These are phyloP conservation scores for Cubamyces lactineus DNA, from an alignment of 768 basidiomycete genomes.

Conservation along the genomic window DNA sequence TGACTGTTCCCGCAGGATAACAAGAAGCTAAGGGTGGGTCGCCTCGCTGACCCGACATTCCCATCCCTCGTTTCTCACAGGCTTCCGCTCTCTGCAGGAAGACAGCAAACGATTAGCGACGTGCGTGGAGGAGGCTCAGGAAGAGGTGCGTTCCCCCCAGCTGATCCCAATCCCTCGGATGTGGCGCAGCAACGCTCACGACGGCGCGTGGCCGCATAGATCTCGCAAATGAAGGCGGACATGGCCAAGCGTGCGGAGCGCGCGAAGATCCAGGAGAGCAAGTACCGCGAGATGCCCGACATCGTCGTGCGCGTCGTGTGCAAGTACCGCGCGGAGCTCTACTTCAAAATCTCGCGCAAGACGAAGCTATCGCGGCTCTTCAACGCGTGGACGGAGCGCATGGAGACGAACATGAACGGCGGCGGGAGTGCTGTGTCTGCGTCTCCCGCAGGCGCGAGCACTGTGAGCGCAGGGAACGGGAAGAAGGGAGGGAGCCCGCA, in stretches of 20 bases:
- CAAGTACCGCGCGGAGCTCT: conserved; percentile 86
- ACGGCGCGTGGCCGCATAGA: conserved; percentile 42
- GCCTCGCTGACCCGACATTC: conserved; percentile 34
- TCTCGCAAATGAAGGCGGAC: conserved; percentile 80
- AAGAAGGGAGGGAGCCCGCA: conserved; percentile 48
- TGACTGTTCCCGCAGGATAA: conserved; percentile 64
- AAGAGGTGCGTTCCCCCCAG: conserved; percentile 56
- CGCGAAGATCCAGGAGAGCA: conserved; percentile 76
- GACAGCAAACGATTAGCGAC: conserved; percentile 80
- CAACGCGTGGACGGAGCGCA: conserved; percentile 87
- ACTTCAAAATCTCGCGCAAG: conserved; percentile 92
- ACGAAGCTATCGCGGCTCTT: conserved; percentile 83
- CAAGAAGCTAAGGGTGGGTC: conserved; percentile 78
- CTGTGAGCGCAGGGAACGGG: conserved; percentile 39
- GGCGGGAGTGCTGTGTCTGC: neutral
- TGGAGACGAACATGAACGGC: conserved; percentile 52
- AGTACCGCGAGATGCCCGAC: conserved; percentile 86
- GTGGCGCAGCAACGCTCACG: too few species aligned
- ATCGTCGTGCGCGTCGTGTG: conserved; percentile 89
- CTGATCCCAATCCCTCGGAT: neutral
- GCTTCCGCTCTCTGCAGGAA: conserved; percentile 53
- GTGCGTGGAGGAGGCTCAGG: conserved; percentile 85
- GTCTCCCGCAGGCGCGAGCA: conserved; percentile 5
- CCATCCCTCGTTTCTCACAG: conserved; percentile 46
- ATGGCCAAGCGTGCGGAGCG: conserved; percentile 80